Evolutionary conservation across 2,329 filamentous ascomycete species (phyloP).

Genomic region (Penicillium sp.): DNA sequence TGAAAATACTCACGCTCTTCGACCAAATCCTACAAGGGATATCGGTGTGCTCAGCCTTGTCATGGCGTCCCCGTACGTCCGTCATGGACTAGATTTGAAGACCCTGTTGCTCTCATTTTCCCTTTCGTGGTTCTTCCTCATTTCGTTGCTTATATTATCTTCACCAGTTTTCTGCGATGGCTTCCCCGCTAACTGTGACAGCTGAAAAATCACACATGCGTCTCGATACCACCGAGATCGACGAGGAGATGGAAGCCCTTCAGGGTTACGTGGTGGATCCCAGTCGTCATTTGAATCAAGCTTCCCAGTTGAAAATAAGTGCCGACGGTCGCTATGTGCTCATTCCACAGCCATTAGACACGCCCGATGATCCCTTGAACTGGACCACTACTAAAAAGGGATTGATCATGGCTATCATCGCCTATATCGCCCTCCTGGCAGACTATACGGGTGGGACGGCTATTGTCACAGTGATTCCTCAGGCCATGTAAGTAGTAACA

Average conservation of each 20-base stretch:
- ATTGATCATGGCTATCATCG: constrained; percentile 44
- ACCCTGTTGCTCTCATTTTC: neutral
- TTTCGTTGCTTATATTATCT: neutral
- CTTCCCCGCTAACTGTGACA: neutral
- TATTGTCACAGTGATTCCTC: constrained; percentile 46
- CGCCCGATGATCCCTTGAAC: constrained; percentile 46
- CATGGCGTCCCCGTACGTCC: neutral
- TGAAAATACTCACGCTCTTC: neutral
- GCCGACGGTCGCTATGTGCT: constrained; percentile 41
- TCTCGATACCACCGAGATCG: constrained; percentile 8
- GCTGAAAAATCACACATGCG: neutral
- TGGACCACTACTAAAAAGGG: constrained; percentile 42
- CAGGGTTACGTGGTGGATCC: constrained; percentile 25
- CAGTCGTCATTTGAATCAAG: constrained; percentile 16
- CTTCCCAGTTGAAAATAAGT: constrained; percentile 34
- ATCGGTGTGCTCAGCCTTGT: neutral
- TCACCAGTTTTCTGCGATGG: neutral
- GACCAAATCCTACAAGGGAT: neutral
- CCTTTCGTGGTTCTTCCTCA: neutral
- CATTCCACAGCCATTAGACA: constrained; percentile 45
- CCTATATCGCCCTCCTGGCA: constrained; percentile 43
- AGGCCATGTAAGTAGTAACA: constrained; percentile 32
- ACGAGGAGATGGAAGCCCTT: constrained; percentile 25
- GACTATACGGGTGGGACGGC: constrained; percentile 51
- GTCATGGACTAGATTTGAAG: neutral